These are phyloP conservation scores for Rhodotorula paludigena DNA, from an alignment of 768 basidiomycete genomes.

Conservation along the genomic window DNA sequence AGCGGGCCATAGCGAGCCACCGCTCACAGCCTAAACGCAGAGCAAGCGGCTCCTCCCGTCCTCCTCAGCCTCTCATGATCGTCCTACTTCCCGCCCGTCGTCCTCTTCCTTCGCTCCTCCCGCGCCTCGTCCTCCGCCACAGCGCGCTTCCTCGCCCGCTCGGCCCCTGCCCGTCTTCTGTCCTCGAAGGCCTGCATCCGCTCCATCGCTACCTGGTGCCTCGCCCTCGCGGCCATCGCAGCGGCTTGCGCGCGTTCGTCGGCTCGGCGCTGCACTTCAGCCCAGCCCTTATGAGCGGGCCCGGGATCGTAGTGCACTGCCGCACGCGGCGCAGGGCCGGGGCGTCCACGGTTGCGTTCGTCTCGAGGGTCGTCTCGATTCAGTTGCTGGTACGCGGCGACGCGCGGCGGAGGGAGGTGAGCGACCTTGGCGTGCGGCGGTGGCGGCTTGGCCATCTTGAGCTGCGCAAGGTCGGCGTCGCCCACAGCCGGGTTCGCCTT, in stretches of 20 bases:
- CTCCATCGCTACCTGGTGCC: not conserved
- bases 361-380: not conserved
- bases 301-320: no score
- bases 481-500: conserved; percentile 24
- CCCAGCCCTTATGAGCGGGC: no score
- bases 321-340: no score
- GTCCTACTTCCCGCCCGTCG: not conserved
- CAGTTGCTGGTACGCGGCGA: no score
- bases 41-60: no score
- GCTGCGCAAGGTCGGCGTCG: conserved; percentile 32
- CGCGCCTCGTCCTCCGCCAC: not conserved
- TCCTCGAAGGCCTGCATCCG: not conserved
- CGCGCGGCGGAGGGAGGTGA: conserved; percentile 10
- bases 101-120: not conserved
- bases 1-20: no score
- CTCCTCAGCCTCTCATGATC: not conserved
- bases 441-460: conserved; percentile 4
- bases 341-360: not conserved
- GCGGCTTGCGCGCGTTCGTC: no score
- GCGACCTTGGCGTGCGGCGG: conserved; percentile 6
- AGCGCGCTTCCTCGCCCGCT: not conserved
- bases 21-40: no score
- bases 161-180: not conserved
- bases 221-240: no score
- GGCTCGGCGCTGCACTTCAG: no score